These are phyloP conservation scores for Penicillium thymicola DNA, from an alignment of 2,329 filamentous ascomycete species.

Conservation along the genomic window DNA sequence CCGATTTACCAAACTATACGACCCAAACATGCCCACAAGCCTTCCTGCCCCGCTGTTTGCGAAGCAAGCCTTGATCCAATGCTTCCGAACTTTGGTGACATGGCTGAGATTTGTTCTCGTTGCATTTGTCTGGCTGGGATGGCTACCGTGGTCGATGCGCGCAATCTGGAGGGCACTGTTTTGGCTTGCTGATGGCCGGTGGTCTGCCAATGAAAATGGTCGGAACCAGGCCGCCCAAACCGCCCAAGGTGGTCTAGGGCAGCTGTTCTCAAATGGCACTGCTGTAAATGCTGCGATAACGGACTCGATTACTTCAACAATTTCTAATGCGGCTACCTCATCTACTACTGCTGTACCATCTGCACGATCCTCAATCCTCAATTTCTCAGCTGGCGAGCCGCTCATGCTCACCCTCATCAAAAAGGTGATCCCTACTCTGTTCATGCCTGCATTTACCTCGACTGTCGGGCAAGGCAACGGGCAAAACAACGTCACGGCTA, in stretches of 20 bases:
- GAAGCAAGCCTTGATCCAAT: constrained; percentile 71
- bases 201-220: constrained; percentile 41
- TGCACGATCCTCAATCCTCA: constrained; percentile 40
- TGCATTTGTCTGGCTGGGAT: constrained; percentile 79
- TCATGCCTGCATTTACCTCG: constrained; percentile 32
- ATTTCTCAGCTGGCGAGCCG: constrained; percentile 44
- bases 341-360: constrained; percentile 27
- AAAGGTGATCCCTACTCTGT: constrained; percentile 38
- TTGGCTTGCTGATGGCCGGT: constrained; percentile 83
- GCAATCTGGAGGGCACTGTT: constrained; percentile 91
- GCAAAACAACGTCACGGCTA: constrained; percentile 26
- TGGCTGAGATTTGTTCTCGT: constrained; percentile 80
- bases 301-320: constrained; percentile 22
- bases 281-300: constrained; percentile 19
- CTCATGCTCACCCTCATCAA: constrained; percentile 47
- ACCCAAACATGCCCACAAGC: constrained; percentile 83
- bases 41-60: constrained; percentile 79
- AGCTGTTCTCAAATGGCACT: constrained; percentile 29
- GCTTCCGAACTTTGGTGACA: constrained; percentile 66
- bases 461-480: constrained; percentile 25
- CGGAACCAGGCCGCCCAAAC: constrained; percentile 16
- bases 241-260: constrained; percentile 18
- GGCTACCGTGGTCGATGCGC: constrained; percentile 86
- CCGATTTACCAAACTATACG: constrained; percentile 96
- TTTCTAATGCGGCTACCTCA: constrained; percentile 25